Conservation (phyloP, 441 rosid species). For the Gossypium laxum region DNA sequence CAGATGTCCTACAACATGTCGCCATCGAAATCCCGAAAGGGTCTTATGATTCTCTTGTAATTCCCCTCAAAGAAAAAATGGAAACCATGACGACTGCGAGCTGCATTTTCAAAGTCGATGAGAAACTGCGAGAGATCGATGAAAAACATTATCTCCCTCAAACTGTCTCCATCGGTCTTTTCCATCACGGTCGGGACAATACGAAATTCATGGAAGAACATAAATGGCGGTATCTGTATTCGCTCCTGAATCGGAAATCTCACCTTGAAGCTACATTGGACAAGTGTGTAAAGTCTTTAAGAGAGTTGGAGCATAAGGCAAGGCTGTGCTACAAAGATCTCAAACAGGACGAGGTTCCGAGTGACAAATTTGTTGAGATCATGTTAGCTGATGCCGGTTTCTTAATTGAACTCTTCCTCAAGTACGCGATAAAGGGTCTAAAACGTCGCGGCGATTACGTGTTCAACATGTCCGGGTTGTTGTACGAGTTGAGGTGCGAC, state of each 20-base stretch:
- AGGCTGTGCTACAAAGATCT: constrained; percentile 25
- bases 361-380: constrained; percentile 31
- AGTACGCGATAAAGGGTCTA: constrained; percentile 24
- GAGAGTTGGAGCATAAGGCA: constrained; percentile 33
- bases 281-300: constrained; percentile 29
- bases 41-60: constrained; percentile 21
- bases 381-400: constrained; percentile 46
- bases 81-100: constrained; percentile 26
- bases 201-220: constrained; percentile 22
- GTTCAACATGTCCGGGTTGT: constrained; percentile 35
- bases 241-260: constrained; percentile 34
- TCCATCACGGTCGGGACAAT: constrained; percentile 13
- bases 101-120: constrained; percentile 25
- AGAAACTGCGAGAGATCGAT: neutral
- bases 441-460: constrained; percentile 35
- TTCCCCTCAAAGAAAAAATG: constrained; percentile 28
- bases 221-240: constrained; percentile 41
- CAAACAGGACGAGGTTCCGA: neutral
- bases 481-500: constrained; percentile 31
- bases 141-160: constrained; percentile 22
- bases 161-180: constrained; percentile 41
- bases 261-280: constrained; percentile 28
- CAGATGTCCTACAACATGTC: constrained; percentile 18
- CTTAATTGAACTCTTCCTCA: constrained; percentile 42
- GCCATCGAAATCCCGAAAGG: constrained; percentile 21